Evolutionary conservation across 345 rosid genomes (phyloP), one percentile per base, ranked within the genome.

Genomic region (Clausena lansium): DNA sequence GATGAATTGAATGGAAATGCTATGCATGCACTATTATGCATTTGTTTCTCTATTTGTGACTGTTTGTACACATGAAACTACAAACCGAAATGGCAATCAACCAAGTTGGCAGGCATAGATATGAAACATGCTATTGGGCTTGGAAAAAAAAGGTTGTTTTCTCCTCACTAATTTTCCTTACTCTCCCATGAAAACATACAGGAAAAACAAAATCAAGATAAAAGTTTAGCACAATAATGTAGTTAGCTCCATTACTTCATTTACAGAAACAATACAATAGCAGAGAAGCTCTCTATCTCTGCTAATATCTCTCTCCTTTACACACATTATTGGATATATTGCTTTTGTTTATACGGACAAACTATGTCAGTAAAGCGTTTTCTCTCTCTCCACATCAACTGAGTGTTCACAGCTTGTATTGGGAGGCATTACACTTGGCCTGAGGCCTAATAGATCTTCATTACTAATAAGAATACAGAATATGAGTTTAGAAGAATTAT

Each of bases 401-500:
- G 28, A 9, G 28, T 27, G 32, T 60, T 39, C 67, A 59, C 1
- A 38, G 27, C 22, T 41, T 41, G 41, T 41, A 41, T 27, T 2
- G 13, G 39, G 5, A 27, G 3, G 69, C 77, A 20, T 24, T 36
- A 57, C 35, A 5, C 54, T 4, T 20, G 41, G 50, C 30, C 76
- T 58, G 25, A 67, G 4, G 72, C 36, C 45, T 10, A 39, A 8
- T 22, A 70, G 11, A 60, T 45, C 38, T 61, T 25, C 11, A 52
- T 28, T 45, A 74, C 52, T 64, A 64, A 64, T 20, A 68, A 64
- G 19, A 75, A 70, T 38, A 52, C 9, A 47, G 20, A 69, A 60
- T 47, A 10, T 45, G 67, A 63, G 57, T 52, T 28, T 4, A 28
- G 20, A 76, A 28, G 22, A 38, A 63, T n/a, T 30, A 2, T 13